Conservation (phyloP, 805 yeast species). For the Komagataella phaffii region DNA sequence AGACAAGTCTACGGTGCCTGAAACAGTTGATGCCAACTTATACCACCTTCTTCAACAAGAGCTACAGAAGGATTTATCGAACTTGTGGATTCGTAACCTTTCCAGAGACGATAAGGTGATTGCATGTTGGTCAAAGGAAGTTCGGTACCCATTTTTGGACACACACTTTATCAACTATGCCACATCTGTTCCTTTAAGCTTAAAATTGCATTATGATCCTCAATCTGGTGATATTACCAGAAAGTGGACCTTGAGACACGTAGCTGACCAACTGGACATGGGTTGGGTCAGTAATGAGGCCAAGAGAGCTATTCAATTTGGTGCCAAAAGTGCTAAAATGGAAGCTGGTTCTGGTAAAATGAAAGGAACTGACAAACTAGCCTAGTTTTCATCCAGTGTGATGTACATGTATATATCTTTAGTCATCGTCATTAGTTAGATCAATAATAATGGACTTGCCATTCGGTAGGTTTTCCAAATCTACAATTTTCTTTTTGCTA, state of each 20-base stretch:
- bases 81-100: slow-evolving; percentile 67
- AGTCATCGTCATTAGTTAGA: not conserved
- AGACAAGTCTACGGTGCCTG: slow-evolving; percentile 6
- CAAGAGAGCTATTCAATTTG: slow-evolving; percentile 94
- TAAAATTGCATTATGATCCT: slow-evolving; percentile 23
- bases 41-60: slow-evolving; percentile 38
- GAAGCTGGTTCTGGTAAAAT: slow-evolving; percentile 63
- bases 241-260: slow-evolving; percentile 46
- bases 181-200: slow-evolving; percentile 35
- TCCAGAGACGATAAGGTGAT: slow-evolving; percentile 90
- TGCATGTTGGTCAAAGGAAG: slow-evolving; percentile 78
- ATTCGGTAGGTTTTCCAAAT: not conserved
- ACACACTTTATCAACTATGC: slow-evolving; percentile 39
- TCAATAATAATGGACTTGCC: not conserved
- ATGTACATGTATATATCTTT: not conserved
- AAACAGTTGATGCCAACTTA: slow-evolving; percentile 3
- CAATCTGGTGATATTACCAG: slow-evolving; percentile 18
- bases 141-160: slow-evolving; percentile 79
- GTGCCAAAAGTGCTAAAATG: slow-evolving; percentile 91
- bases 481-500: slow-evolving; percentile 9
- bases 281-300: slow-evolving; percentile 54
- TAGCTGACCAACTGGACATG: slow-evolving; percentile 33
- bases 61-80: slow-evolving; percentile 53
- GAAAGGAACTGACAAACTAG: slow-evolving; percentile 57
- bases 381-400: not conserved